Conservation (phyloP, 768 basidiomycete genomes). For the Pisolithus orientalis region DNA sequence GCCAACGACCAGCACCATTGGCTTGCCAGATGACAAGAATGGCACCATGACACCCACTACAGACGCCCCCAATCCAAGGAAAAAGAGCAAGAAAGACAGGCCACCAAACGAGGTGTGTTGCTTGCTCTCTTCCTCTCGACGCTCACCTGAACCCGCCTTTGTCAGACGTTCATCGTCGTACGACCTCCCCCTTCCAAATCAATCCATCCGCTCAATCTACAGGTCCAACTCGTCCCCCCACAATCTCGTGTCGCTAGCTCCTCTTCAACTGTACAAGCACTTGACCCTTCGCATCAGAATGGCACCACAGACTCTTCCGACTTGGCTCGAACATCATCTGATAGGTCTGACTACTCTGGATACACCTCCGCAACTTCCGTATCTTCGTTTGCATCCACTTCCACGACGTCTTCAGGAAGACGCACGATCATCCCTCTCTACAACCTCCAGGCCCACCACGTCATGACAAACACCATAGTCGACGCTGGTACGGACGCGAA, state of each 20-base stretch:
- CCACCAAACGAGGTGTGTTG: conserved; percentile 41
- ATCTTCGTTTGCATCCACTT: conserved; percentile 35
- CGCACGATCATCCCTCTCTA: conserved; percentile 81
- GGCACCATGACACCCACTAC: not conserved
- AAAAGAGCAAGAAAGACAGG: conserved; percentile 40
- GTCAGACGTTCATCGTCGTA: conserved; percentile 85
- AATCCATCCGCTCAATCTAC: conserved; percentile 86
- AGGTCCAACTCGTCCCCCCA: conserved; percentile 82
- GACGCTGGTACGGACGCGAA: conserved; percentile 88
- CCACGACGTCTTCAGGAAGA: conserved; percentile 43
- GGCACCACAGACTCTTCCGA: conserved; percentile 17
- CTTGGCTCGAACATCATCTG: conserved; percentile 30
- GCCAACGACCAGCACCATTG: not conserved
- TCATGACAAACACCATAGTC: conserved; percentile 78
- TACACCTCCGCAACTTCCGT: conserved; percentile 42
- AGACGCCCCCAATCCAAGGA: conserved; percentile 31
- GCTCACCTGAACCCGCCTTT: not conserved
- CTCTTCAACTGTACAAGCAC: conserved; percentile 36
- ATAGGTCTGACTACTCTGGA: conserved; percentile 51
- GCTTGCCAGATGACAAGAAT: not conserved
- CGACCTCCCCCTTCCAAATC: conserved; percentile 80
- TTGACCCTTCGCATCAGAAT: conserved; percentile 33
- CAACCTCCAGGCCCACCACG: conserved; percentile 83
- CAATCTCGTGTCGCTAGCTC: conserved; percentile 35
- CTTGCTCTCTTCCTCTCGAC: conserved; percentile 6